Evolutionary conservation across 805 yeast genomes (phyloP), one percentile per base, ranked within the genome.

Genomic region (Sugiyamaella smithiae): DNA sequence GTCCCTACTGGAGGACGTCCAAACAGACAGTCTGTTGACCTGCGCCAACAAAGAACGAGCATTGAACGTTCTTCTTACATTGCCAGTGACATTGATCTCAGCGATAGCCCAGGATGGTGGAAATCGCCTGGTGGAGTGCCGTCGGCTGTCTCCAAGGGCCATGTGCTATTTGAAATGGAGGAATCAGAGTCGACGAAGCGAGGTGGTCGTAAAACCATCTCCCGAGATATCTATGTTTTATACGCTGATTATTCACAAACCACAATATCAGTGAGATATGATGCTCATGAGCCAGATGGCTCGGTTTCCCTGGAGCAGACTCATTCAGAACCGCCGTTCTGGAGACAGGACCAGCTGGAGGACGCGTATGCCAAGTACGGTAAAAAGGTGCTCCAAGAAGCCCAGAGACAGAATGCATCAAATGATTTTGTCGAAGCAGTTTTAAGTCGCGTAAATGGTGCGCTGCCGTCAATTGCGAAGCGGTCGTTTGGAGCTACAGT

Each of bases 401-500:
- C 85, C 1, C 61, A 59, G 8, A 57, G 58, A n/a, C 52, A 67
- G 20, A 67, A 67, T 6, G 36, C 35, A 11, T 19, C 48, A 7
- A 45, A 43, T 61, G 52, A 54, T 8, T 43, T 50, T 17, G 73
- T 73, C 0, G 60, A 68, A 1, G 52, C 61, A 0, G 62, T 68
- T 4, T 62, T 73, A 11, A 51, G 61, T 0, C 64, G 67, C 48
- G 48, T 78, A 9, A 68, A 72, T n/a, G 70, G 70, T 2, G 67
- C 76, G 2, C 62, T 84, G 20, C 75, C 71, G 40, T 76, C 85
- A 1, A 76, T 87, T 41, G 95, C 88, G 0, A 64, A 68, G 31
- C 80, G 84, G 56, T 76, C 86, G 0, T 86, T 71, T 63, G 98
- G 98, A 33, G 83, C 76, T n/a, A 74, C 77, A 19, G 74, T 85